phyloP scores from a whole-genome alignment of 805 yeast genomes.

The Yarrowia porcina region DNA sequence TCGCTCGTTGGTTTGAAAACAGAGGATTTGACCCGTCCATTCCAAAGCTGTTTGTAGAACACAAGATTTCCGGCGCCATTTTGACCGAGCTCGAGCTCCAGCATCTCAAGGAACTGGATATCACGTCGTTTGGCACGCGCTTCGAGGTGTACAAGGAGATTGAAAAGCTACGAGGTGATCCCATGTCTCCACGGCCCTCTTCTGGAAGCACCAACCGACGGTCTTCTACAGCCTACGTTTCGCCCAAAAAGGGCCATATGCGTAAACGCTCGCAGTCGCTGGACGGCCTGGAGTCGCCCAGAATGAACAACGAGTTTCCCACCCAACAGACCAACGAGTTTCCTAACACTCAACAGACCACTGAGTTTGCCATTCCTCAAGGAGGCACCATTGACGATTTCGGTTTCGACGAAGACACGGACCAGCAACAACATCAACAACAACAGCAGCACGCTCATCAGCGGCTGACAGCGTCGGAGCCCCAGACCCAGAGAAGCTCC shows the following conservation, averaged over 20 bases:
- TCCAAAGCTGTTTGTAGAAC: conserved; percentile 78
- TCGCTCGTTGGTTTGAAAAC: conserved; percentile 67
- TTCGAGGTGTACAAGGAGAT: conserved; percentile 89
- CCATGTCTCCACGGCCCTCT: not conserved
- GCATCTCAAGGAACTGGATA: conserved; percentile 86
- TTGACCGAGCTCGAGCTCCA: conserved; percentile 80
- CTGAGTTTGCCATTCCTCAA: not conserved
- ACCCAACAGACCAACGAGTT: no score
- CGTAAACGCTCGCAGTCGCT: conserved; percentile 1
- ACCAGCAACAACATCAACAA: not conserved
- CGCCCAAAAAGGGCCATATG: conserved; percentile 17
- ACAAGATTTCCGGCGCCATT: conserved; percentile 85
- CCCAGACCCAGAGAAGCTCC: not conserved
- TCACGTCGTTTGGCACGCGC: conserved; percentile 89
- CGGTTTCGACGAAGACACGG: not conserved
- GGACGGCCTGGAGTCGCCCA: not conserved
- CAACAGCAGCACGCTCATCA: not conserved
- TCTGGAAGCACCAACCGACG: not conserved
- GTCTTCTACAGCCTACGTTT: not conserved
- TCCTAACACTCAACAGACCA: not conserved
- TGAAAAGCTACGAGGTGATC: conserved; percentile 47
- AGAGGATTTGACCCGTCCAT: conserved; percentile 70
- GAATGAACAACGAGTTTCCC: not conserved
- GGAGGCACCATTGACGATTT: conserved; percentile 20
- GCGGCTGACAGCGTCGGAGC: no score